Percentiles rank a stretch among this genome's conserved stretches.
Conservation (phyloP, 2,329 filamentous ascomycete genomes). For the Trichoderma guizhouense region DNA sequence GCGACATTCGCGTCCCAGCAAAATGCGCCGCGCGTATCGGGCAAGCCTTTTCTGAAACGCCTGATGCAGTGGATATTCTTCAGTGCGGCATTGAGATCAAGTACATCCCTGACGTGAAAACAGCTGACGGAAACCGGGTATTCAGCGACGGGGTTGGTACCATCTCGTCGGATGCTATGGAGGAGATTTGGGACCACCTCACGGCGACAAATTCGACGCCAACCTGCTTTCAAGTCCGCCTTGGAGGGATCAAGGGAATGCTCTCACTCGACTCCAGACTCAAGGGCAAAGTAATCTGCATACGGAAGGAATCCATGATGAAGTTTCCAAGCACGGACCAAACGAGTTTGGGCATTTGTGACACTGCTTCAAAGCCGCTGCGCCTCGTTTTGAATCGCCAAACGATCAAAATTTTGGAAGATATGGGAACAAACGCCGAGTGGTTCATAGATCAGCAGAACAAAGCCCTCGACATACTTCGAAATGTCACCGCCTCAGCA, state of each 20-base stretch:
- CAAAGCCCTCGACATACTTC: slow-evolving; percentile 58
- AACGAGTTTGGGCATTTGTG: slow-evolving; percentile 67
- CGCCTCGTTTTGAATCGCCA: slow-evolving; percentile 72
- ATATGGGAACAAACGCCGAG: slow-evolving; percentile 56
- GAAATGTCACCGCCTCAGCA: slow-evolving; percentile 54
- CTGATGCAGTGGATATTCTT: slow-evolving; percentile 54
- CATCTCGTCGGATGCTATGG: slow-evolving; percentile 59
- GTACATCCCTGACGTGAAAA: slow-evolving; percentile 51
- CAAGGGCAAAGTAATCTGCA: slow-evolving; percentile 52
- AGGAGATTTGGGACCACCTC: slow-evolving; percentile 57
- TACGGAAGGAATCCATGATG: slow-evolving; percentile 70
- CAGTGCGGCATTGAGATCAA: slow-evolving; percentile 33
- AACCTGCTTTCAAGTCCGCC: slow-evolving; percentile 72
- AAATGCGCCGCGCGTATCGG: slow-evolving; percentile 59
- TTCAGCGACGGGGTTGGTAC: slow-evolving; percentile 82
- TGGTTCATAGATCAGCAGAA: slow-evolving; percentile 66
- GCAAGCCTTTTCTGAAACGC: slow-evolving; percentile 73
- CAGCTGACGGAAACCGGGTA: slow-evolving; percentile 45
- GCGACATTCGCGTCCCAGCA: slow-evolving; percentile 49
- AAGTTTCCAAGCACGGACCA: slow-evolving; percentile 64
- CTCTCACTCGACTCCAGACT: slow-evolving; percentile 65
- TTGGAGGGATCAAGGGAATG: slow-evolving; percentile 74
- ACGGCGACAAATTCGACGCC: slow-evolving; percentile 47
- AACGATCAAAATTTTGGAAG: slow-evolving; percentile 82
- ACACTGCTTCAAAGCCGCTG: slow-evolving; percentile 63